A percentile compares a stretch with the other conserved stretches of the same genome.
Conservation (phyloP, 2,329 filamentous ascomycete genomes). For the Clonostachys rosea region DNA sequence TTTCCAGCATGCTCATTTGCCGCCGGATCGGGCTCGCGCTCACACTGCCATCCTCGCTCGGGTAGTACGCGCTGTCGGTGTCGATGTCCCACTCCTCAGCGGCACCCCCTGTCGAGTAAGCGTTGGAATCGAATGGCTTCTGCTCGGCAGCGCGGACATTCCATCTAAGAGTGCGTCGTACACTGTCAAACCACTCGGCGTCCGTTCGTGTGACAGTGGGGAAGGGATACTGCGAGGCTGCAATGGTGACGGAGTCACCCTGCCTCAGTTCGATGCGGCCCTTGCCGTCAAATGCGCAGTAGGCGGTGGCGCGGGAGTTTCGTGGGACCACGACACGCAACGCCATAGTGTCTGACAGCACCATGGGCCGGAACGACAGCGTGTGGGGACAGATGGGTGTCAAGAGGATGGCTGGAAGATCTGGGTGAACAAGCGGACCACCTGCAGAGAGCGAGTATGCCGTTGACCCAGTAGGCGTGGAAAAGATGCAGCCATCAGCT, state of each 20-base stretch:
- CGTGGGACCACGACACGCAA: slow-evolving; percentile 83
- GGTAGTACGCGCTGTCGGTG: slow-evolving; percentile 70
- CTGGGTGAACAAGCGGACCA: slow-evolving; percentile 91
- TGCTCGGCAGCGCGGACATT: slow-evolving; percentile 90
- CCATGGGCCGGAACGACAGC: slow-evolving; percentile 95
- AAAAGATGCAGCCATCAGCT: slow-evolving; percentile 96
- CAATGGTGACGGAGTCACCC: slow-evolving; percentile 94
- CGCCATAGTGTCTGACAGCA: slow-evolving; percentile 90
- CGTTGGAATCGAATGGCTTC: slow-evolving; percentile 71
- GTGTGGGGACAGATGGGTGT: slow-evolving; percentile 98
- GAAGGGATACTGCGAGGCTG: slow-evolving; percentile 94
- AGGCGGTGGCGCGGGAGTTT: slow-evolving; percentile 84
- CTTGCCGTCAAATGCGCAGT: slow-evolving; percentile 97
- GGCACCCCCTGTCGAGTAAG: slow-evolving; percentile 36
- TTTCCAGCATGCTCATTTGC: slow-evolving; percentile 68
- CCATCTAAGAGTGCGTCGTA: slow-evolving; percentile 88
- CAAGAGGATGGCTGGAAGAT: slow-evolving; percentile 92
- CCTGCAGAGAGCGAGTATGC: slow-evolving; percentile 96
- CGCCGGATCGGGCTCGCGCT: slow-evolving; percentile 64
- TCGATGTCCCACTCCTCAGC: slow-evolving; percentile 85
- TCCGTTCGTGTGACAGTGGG: slow-evolving; percentile 88
- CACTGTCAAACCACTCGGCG: slow-evolving; percentile 95
- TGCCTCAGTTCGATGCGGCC: slow-evolving; percentile 88
- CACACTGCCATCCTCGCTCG: slow-evolving; percentile 68
- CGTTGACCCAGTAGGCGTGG: slow-evolving; percentile 89